Evolutionary conservation across 345 rosid genomes (phyloP), one percentile per base, ranked within the genome.

Genomic region (Adansonia digitata): DNA sequence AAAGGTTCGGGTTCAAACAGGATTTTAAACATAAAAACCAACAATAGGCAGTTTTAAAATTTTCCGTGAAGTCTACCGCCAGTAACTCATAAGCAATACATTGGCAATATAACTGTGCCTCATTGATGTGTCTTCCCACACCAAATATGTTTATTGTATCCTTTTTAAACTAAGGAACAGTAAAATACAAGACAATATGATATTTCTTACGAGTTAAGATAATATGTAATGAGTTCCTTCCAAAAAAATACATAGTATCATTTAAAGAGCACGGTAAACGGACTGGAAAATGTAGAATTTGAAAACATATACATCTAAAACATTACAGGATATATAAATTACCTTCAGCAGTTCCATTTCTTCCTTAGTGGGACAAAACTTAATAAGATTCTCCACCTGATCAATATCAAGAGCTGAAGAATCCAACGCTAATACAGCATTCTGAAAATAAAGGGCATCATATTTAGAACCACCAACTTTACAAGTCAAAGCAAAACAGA

Each of bases 331-430:
- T 18, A 67, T 51, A 63, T 12, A 77, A 13, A 72, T 78, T 85
- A 90, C 98, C 98, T 86, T 90, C 74, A 94, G 78, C 61, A 78
- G 71, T 81, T 93, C 98, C 87, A 94, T 94, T 80, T 94, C 98
- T 81, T 94, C 98, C 85, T 92, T 94, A 27, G 96, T 94, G 67
- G 98, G 98, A 79, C 97, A 94, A 80, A 94, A 94, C 73, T 90
- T 94, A 84, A 94, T 94, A 74, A 94, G 98, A 83, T 94, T 94
- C 83, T 94, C 98, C 76, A 94, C 97, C 88, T 94, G 98, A 77
- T 94, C 98, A 75, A 90, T 91, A 73, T 94, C 98, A 74, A 94
- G 82, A 75, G 87, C 86, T 55, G 90, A 85, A 46, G 98, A 86
- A 86, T 94, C 98, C 87, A 94, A 85, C 80, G 93, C 96, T 78